These are phyloP conservation scores for Pestalotiopsis sp. DNA, from an alignment of 2,329 filamentous ascomycete species.

Conservation along the genomic window DNA sequence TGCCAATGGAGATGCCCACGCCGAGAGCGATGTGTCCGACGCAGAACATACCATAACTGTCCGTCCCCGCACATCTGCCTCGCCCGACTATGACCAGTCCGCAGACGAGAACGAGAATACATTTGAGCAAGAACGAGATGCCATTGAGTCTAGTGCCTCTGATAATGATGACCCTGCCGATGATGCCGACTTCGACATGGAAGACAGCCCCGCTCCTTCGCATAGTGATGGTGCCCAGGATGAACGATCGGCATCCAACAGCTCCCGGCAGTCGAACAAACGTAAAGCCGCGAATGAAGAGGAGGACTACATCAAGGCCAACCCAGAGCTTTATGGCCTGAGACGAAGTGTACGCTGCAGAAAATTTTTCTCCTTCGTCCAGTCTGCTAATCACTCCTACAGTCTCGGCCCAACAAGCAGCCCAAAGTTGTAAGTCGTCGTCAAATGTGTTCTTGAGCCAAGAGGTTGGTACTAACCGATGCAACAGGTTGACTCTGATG, in stretches of 20 bases:
- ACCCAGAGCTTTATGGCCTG: slow-evolving; percentile 92
- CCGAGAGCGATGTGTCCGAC: slow-evolving; percentile 78
- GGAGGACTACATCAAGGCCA: slow-evolving; percentile 82
- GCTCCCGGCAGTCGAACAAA: slow-evolving; percentile 69
- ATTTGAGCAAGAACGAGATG: slow-evolving; percentile 33
- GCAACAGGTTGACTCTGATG: slow-evolving; percentile 43
- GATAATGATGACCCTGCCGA: slow-evolving; percentile 59
- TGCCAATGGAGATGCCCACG: slow-evolving; percentile 44
- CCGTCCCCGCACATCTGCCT: slow-evolving; percentile 43
- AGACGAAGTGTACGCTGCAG: slow-evolving; percentile 76
- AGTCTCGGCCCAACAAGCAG: slow-evolving; percentile 59
- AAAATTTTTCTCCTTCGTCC: slow-evolving; percentile 13
- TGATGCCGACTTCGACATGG: slow-evolving; percentile 77
- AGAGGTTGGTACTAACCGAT: slow-evolving; percentile 13
- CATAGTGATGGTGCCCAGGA: slow-evolving; percentile 48
- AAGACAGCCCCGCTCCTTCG: slow-evolving; percentile 53
- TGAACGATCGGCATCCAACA: slow-evolving; percentile 68
- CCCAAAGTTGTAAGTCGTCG: slow-evolving; percentile 53
- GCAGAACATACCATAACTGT: slow-evolving; percentile 57
- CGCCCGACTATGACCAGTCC: slow-evolving; percentile 34
- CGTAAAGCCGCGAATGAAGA: slow-evolving; percentile 70
- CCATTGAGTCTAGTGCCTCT: slow-evolving; percentile 43
- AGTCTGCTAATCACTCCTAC: slow-evolving; percentile 31
- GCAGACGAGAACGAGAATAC: slow-evolving; percentile 33
- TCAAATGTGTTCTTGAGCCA: background rate